Evolutionary conservation across 352 stramenopile species (phyloP).

Genomic region (Globisporangium splendens): DNA sequence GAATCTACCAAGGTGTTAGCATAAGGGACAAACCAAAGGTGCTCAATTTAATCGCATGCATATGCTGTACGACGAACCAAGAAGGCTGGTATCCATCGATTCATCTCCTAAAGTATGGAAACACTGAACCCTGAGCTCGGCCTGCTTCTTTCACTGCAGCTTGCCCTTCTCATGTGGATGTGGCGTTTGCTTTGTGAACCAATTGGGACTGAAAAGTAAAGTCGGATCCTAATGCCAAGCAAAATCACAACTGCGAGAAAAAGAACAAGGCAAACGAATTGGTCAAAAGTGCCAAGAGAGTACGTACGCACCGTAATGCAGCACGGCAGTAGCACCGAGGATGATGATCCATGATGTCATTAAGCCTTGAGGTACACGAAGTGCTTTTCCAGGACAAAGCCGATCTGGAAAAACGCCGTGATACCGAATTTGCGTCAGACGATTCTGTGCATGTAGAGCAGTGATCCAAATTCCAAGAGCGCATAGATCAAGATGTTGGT

Average conservation of each 20-base stretch:
- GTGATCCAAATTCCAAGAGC: neutral
- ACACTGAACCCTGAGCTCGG: too few species aligned
- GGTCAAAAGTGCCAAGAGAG: neutral
- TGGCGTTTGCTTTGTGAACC: neutral
- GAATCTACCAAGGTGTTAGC: too few species aligned
- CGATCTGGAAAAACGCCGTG: neutral
- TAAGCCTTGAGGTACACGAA: slow-evolving; percentile 2
- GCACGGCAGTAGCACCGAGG: neutral
- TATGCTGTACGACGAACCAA: too few species aligned
- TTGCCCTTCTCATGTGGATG: too few species aligned
- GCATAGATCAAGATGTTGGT: neutral
- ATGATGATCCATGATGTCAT: neutral
- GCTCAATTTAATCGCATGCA: too few species aligned
- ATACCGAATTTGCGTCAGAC: neutral
- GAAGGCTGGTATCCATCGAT: too few species aligned
- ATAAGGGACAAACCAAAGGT: too few species aligned
- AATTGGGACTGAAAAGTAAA: neutral
- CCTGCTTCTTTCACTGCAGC: too few species aligned
- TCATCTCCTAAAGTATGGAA: too few species aligned
- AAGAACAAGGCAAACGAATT: too few species aligned
- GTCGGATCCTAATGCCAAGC: neutral
- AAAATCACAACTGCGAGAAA: too few species aligned
- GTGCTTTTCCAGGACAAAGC: neutral
- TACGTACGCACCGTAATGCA: neutral
- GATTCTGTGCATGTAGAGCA: neutral